Percentiles rank a stretch among this genome's conserved stretches.
These are phyloP conservation scores for Dactylonectria macrodidyma DNA, from an alignment of 2,329 filamentous ascomycete genomes.

Conservation along the genomic window DNA sequence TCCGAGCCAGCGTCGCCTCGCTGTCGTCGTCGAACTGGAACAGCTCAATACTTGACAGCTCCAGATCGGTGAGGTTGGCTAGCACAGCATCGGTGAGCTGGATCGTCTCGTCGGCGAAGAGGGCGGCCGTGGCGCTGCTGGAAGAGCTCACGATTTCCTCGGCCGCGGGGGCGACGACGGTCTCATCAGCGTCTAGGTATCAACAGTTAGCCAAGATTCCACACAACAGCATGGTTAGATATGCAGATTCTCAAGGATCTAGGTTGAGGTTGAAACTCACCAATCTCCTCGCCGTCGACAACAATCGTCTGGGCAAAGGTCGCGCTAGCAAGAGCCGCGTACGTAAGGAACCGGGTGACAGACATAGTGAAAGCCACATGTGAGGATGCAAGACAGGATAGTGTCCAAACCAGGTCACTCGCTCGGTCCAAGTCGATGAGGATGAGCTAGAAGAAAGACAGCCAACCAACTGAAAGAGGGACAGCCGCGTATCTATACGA, in stretches of 20 bases:
- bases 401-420: conserved; percentile 6
- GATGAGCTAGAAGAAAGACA: conserved; percentile 16
- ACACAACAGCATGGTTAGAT: no score
- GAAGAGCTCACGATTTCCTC: conserved; percentile 30
- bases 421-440: conserved; percentile 10
- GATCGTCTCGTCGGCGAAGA: conserved; percentile 44
- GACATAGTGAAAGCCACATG: conserved; percentile 30
- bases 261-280: conserved; percentile 34
- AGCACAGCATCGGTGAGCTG: conserved; percentile 55
- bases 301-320: conserved; percentile 46
- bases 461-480: conserved; percentile 15
- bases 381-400: conserved; percentile 3
- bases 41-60: conserved; percentile 49
- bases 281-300: conserved; percentile 42
- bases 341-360: conserved; percentile 33
- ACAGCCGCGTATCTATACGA: conserved; percentile 30
- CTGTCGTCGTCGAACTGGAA: conserved; percentile 51
- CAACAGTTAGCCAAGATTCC: conserved; percentile 1
- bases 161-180: conserved; percentile 43
- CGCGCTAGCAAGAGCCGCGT: conserved; percentile 32
- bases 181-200: conserved; percentile 30
- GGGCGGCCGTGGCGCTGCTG: conserved; percentile 27
- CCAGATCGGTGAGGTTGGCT: conserved; percentile 48
- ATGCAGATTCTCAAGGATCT: not conserved
- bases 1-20: conserved; percentile 13